Percentiles rank a stretch among this genome's conserved stretches.
Conservation (phyloP, 1,284 basidiomycete species). For the Melampsora americana region DNA sequence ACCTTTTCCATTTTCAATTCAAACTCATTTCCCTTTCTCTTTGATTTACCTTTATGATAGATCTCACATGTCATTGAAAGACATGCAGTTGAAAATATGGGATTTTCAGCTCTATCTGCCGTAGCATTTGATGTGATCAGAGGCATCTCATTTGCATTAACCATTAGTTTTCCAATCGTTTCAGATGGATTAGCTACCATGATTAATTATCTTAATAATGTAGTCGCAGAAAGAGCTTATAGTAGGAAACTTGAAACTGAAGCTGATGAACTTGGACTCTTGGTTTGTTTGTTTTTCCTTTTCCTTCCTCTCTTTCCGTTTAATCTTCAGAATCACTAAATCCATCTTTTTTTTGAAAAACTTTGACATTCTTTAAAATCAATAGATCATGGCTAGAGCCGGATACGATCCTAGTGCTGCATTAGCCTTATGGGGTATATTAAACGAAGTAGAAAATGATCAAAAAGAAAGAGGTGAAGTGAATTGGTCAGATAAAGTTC, state of each 20-base stretch:
- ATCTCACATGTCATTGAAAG: slow-evolving; percentile 57
- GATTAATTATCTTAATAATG: slow-evolving; percentile 59
- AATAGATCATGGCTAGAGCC: slow-evolving; percentile 56
- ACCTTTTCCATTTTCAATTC: background rate
- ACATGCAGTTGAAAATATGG: slow-evolving; percentile 59
- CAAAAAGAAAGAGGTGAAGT: slow-evolving; percentile 48
- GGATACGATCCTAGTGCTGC: slow-evolving; percentile 59
- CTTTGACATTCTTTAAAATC: background rate
- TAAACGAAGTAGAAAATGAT: slow-evolving; percentile 58
- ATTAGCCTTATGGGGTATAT: slow-evolving; percentile 58
- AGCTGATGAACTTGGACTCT: slow-evolving; percentile 59
- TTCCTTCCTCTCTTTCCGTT: background rate
- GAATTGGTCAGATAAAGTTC: slow-evolving; percentile 53
- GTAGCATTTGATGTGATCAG: slow-evolving; percentile 59
- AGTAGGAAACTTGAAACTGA: slow-evolving; percentile 60
- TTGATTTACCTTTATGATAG: background rate
- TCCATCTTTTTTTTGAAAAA: background rate
- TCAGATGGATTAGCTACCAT: slow-evolving; percentile 57
- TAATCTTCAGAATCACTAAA: background rate
- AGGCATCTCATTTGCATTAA: slow-evolving; percentile 59
- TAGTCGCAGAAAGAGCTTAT: slow-evolving; percentile 58
- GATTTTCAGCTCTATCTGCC: slow-evolving; percentile 56
- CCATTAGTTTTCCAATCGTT: slow-evolving; percentile 56
- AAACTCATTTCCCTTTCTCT: slow-evolving; percentile 23
- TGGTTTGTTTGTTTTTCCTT: slow-evolving; percentile 51